Percentiles rank a stretch among this genome's conserved stretches.
phyloP scores from a whole-genome alignment of 139 green algal genomes.

The Chlamydomonas sp. region DNA sequence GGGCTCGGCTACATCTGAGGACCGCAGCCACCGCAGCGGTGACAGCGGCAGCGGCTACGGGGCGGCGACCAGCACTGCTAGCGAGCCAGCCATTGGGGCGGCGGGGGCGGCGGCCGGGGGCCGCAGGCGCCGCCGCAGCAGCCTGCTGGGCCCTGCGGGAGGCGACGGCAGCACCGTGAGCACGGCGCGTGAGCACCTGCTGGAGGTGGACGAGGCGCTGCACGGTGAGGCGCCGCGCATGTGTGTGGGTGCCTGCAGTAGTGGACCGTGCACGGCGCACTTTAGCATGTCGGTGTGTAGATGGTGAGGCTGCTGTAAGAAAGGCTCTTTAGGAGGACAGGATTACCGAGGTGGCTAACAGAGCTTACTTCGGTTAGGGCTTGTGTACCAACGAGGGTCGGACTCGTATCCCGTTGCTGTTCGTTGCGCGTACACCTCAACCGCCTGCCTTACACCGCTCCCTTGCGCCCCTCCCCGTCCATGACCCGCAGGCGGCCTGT shows the following conservation, averaged over 20 bases:
- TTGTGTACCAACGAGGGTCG: background rate
- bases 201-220: background rate
- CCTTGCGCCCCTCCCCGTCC: background rate
- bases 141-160: background rate
- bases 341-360: background rate
- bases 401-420: background rate
- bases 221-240: background rate
- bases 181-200: background rate
- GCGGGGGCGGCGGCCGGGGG: no score
- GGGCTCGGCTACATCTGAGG: background rate
- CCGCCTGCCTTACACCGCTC: background rate
- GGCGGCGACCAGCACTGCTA: background rate
- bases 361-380: background rate
- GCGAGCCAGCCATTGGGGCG: background rate
- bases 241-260: background rate
- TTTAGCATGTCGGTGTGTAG: background rate
- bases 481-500: background rate
- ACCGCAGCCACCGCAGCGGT: background rate
- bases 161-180: no score
- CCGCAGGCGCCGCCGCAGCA: no score
- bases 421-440: background rate
- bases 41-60: background rate
- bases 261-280: background rate
- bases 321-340: background rate
- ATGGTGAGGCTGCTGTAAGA: background rate